Evolutionary conservation across 176 grass and related monocot species (phyloP).

Genomic region (Areca catechu): DNA sequence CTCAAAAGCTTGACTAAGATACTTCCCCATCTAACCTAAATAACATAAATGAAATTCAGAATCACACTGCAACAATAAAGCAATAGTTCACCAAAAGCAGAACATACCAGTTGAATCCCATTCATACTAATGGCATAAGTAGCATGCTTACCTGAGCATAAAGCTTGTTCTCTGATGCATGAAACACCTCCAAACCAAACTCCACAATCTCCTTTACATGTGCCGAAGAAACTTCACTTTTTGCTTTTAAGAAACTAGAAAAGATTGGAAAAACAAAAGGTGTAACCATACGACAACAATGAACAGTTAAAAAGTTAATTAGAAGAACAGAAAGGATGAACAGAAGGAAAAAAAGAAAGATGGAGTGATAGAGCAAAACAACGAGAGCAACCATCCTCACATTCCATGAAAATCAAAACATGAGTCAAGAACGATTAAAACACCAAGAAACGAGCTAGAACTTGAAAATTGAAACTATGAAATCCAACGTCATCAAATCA

Average conservation of each 20-base stretch:
- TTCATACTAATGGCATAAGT: constrained; percentile 16
- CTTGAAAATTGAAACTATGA: too few relatives aligned
- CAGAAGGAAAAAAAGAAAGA: too few relatives aligned
- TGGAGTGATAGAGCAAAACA: too few relatives aligned
- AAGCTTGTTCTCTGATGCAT: constrained; percentile 73
- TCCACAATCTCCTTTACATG: constrained; percentile 60
- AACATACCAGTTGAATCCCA: not conserved
- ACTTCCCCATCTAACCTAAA: constrained; percentile 89
- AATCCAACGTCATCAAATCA: too few relatives aligned
- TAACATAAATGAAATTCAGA: constrained; percentile 7
- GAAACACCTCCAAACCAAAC: constrained; percentile 82
- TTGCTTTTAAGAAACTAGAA: constrained; percentile 78
- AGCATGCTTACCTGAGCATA: constrained; percentile 69
- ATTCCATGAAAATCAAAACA: too few relatives aligned
- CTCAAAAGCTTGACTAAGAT: constrained; percentile 58
- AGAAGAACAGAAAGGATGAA: too few relatives aligned
- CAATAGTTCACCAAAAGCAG: too few relatives aligned
- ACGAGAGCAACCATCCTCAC: too few relatives aligned
- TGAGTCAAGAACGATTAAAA: too few relatives aligned
- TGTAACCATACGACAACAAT: too few relatives aligned
- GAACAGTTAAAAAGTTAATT: too few relatives aligned
- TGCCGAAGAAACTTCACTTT: constrained; percentile 76
- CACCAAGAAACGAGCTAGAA: too few relatives aligned
- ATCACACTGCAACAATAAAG: not conserved
- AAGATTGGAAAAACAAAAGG: constrained; percentile 1